phyloP scores from a whole-genome alignment of 192 early-diverging fungal genomes.

The Coemansia sp. region DNA sequence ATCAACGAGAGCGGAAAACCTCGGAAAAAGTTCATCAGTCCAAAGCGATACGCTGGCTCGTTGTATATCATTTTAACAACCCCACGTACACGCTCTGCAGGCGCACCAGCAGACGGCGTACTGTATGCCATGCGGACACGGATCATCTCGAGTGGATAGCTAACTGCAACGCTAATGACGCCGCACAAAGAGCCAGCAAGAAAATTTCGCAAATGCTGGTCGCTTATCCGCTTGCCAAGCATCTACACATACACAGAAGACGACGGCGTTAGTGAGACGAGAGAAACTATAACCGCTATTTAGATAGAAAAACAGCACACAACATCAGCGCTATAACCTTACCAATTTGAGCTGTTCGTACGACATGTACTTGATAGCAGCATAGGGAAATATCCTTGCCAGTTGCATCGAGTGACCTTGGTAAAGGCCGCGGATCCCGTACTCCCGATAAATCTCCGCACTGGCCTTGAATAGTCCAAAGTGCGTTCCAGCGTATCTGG shows the following conservation, averaged over 20 bases:
- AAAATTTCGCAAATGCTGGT: slow-evolving; percentile 71
- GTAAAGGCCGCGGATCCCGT: slow-evolving; percentile 81
- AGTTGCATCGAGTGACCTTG: slow-evolving; percentile 95
- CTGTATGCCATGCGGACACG: slow-evolving; percentile 89
- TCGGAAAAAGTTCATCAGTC: slow-evolving; percentile 86
- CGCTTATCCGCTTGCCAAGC: slow-evolving; percentile 64
- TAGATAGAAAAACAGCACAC: slow-evolving; percentile 40
- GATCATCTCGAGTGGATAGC: slow-evolving; percentile 93
- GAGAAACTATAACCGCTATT: no score
- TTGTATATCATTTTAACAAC: slow-evolving; percentile 65
- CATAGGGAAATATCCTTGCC: slow-evolving; percentile 94
- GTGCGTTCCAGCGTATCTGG: slow-evolving; percentile 56
- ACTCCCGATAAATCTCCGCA: slow-evolving; percentile 66
- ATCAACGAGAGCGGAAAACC: slow-evolving; percentile 85
- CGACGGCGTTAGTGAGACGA: no score
- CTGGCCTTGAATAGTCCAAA: slow-evolving; percentile 81
- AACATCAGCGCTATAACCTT: background rate
- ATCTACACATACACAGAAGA: background rate
- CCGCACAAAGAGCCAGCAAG: slow-evolving; percentile 84
- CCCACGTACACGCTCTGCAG: slow-evolving; percentile 59
- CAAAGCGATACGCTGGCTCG: slow-evolving; percentile 64
- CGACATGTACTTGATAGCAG: slow-evolving; percentile 94
- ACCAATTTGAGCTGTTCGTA: slow-evolving; percentile 84
- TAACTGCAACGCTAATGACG: slow-evolving; percentile 80
- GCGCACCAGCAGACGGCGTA: slow-evolving; percentile 32